Evolutionary conservation across 495 filamentous ascomycete species (phyloP).

Genomic region (Daldinia bambusicola): DNA sequence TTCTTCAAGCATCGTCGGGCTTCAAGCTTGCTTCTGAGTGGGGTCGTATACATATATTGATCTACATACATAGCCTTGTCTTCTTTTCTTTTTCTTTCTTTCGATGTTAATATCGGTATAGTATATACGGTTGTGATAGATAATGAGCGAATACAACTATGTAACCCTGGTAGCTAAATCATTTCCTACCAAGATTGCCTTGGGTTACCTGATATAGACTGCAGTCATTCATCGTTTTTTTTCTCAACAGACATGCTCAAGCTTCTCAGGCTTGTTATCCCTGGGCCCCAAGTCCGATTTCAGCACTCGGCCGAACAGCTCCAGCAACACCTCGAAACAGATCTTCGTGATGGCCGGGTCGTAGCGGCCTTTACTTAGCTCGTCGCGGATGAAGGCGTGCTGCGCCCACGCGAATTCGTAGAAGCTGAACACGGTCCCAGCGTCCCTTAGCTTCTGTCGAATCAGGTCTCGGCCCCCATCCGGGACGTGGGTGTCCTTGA

Average conservation of each 20-base stretch:
- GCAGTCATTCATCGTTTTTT: slow-evolving; percentile 2
- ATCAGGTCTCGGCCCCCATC: slow-evolving; percentile 87
- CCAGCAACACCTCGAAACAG: slow-evolving; percentile 92
- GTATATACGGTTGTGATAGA: neutral
- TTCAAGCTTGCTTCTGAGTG: neutral
- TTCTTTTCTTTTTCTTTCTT: slow-evolving; percentile 8
- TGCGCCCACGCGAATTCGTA: slow-evolving; percentile 94
- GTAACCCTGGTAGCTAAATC: slow-evolving; percentile 3
- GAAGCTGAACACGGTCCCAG: slow-evolving; percentile 78
- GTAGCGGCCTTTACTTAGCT: slow-evolving; percentile 91
- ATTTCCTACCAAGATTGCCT: neutral
- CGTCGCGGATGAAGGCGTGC: slow-evolving; percentile 96
- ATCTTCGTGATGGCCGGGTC: slow-evolving; percentile 86
- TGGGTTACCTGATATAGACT: neutral
- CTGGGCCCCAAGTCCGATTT: slow-evolving; percentile 76
- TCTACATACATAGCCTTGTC: slow-evolving; percentile 6
- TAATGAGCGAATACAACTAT: neutral
- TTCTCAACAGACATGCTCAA: slow-evolving; percentile 68
- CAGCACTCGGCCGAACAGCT: slow-evolving; percentile 83
- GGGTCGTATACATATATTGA: slow-evolving; percentile 23
- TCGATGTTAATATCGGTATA: neutral
- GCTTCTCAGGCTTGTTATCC: slow-evolving; percentile 57
- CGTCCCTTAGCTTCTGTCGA: slow-evolving; percentile 80
- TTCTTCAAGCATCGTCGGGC: neutral
- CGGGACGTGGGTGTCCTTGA: slow-evolving; percentile 90